Conservation (phyloP, 768 basidiomycete species). For the Psilocybe cubensis region DNA sequence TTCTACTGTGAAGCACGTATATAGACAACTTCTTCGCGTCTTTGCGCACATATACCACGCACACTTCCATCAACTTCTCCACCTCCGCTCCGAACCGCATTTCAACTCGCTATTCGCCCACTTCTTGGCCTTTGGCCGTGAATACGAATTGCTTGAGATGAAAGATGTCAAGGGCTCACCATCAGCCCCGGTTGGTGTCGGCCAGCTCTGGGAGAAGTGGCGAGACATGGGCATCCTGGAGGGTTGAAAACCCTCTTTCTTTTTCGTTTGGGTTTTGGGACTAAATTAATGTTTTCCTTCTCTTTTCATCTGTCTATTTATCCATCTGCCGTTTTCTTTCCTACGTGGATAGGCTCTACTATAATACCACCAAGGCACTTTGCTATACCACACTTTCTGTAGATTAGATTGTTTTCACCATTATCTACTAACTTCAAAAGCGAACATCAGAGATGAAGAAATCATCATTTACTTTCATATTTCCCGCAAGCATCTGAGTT, state of each 20-base stretch:
- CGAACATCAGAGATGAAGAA: not conserved
- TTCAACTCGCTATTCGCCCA: constrained; percentile 99
- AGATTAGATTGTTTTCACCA: constrained; percentile 2
- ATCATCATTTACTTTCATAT: no score
- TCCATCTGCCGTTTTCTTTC: not conserved
- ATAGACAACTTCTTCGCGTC: constrained; percentile 94
- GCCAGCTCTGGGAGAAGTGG: constrained; percentile 88
- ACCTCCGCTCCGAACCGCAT: constrained; percentile 92
- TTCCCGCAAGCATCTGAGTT: no score
- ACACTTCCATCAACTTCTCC: constrained; percentile 90
- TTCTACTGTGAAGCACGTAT: constrained; percentile 91
- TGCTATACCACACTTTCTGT: constrained; percentile 3
- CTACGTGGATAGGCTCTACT: not conserved
- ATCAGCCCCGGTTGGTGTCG: constrained; percentile 69
- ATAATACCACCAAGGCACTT: not conserved
- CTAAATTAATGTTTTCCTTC: not conserved
- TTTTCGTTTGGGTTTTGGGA: constrained; percentile 6
- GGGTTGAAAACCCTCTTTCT: constrained; percentile 30
- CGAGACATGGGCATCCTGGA: constrained; percentile 85
- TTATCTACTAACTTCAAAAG: constrained; percentile 1
- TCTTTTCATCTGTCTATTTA: not conserved
- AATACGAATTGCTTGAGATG: constrained; percentile 90
- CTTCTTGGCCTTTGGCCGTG: constrained; percentile 94
- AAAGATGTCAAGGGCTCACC: constrained; percentile 84
- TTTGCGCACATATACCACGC: constrained; percentile 99